A percentile compares a stretch with the other conserved stretches of the same genome.
phyloP scores from a whole-genome alignment of 176 grass and related monocot species.

The Juncus inflexus region DNA sequence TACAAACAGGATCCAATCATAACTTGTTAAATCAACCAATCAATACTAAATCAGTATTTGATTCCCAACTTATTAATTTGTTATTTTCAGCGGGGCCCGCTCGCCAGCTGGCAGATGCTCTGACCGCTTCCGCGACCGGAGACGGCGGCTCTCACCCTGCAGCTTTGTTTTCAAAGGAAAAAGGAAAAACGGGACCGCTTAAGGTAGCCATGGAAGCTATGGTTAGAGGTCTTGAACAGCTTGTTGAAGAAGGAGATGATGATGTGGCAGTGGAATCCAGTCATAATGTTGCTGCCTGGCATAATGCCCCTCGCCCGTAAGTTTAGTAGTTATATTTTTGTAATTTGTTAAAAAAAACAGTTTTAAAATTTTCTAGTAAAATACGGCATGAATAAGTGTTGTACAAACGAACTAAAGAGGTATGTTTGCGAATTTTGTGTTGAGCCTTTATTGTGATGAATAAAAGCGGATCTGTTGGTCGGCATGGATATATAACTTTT shows the following conservation, averaged over 20 bases:
- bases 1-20: no score
- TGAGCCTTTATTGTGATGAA: no score
- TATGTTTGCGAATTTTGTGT: no score
- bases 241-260: slow-evolving; percentile 34
- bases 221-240: slow-evolving; percentile 67
- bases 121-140: slow-evolving; percentile 53
- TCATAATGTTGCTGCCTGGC: slow-evolving; percentile 85
- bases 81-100: not conserved
- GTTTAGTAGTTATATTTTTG: slow-evolving; percentile 15
- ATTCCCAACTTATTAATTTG: no score
- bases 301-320: slow-evolving; percentile 88
- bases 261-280: slow-evolving; percentile 29
- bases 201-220: slow-evolving; percentile 87
- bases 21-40: no score
- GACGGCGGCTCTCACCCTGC: slow-evolving; percentile 64
- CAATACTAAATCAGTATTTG: no score
- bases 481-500: not conserved
- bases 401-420: not conserved
- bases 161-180: slow-evolving; percentile 9
- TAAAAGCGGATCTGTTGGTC: no score
- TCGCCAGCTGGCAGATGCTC: slow-evolving; percentile 36
- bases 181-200: slow-evolving; percentile 30
- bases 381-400: no score
- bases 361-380: not conserved
- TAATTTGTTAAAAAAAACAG: no score